phyloP scores from a whole-genome alignment of 1,284 basidiomycete species.

The Marasmius fiardii region DNA sequence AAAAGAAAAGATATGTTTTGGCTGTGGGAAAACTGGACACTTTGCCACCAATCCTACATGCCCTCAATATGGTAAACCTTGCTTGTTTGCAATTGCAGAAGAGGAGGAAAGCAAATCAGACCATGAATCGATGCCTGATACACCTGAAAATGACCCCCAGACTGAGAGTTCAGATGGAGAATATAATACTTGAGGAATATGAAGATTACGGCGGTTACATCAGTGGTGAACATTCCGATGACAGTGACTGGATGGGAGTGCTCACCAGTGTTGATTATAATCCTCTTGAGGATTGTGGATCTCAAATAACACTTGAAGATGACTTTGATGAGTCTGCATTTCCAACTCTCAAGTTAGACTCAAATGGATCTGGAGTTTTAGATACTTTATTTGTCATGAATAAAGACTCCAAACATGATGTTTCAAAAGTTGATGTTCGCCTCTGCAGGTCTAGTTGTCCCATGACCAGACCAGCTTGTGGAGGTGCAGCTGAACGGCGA shows the following conservation, averaged over 20 bases:
- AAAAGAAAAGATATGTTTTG: background rate
- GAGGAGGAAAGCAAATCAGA: background rate
- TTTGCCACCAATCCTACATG: background rate
- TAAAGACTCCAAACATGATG: background rate
- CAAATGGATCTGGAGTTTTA: background rate
- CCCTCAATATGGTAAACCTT: background rate
- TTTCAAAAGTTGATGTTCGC: background rate
- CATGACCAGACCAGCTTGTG: background rate
- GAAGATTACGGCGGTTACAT: conserved; percentile 1
- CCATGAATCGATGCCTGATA: background rate
- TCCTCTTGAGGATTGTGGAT: background rate
- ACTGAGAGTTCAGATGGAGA: conserved; percentile 3
- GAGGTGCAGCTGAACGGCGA: background rate
- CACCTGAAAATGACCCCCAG: background rate
- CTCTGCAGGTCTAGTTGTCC: background rate
- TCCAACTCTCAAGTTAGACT: background rate
- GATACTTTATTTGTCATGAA: background rate
- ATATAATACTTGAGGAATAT: background rate
- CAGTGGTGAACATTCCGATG: background rate
- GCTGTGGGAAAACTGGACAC: background rate
- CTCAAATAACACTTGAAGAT: background rate
- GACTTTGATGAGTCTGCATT: background rate
- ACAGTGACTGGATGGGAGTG: background rate
- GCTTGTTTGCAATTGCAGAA: background rate
- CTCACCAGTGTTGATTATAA: background rate